Evolutionary conservation across 345 rosid species (phyloP).

Genomic region (Gossypium sturtianum): DNA sequence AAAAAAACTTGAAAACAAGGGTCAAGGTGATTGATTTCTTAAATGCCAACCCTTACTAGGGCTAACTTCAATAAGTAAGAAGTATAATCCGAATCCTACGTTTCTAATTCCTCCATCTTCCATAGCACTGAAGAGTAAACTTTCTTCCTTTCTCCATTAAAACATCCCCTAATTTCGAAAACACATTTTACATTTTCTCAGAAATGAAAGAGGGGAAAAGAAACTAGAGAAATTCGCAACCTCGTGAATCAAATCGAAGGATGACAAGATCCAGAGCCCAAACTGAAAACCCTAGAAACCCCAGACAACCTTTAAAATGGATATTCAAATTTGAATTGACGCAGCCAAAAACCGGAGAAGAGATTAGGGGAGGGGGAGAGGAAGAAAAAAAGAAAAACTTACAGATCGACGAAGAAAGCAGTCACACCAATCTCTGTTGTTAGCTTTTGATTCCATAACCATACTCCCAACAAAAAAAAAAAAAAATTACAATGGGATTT

Average conservation of each 20-base stretch:
- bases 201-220: slow-evolving; percentile 3
- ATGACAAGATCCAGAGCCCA: background rate
- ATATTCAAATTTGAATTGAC: background rate
- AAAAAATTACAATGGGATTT: background rate
- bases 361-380: background rate
- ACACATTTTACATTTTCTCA: slow-evolving; percentile 9
- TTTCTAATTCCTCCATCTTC: background rate
- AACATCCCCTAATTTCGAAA: background rate
- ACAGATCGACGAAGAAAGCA: slow-evolving; percentile 9
- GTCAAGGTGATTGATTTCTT: background rate
- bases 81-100: background rate
- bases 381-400: background rate
- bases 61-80: background rate
- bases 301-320: background rate
- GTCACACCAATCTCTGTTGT: background rate
- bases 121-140: background rate
- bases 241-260: background rate
- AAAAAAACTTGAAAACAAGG: background rate
- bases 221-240: slow-evolving; percentile 6
- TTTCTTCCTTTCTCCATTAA: background rate
- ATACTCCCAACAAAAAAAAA: background rate
- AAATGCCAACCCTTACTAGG: background rate
- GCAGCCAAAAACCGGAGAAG: background rate
- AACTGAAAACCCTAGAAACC: slow-evolving; percentile 13
- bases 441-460: slow-evolving; percentile 9